phyloP scores from a whole-genome alignment of 805 yeast genomes.

The Wickerhamomyces alni region DNA sequence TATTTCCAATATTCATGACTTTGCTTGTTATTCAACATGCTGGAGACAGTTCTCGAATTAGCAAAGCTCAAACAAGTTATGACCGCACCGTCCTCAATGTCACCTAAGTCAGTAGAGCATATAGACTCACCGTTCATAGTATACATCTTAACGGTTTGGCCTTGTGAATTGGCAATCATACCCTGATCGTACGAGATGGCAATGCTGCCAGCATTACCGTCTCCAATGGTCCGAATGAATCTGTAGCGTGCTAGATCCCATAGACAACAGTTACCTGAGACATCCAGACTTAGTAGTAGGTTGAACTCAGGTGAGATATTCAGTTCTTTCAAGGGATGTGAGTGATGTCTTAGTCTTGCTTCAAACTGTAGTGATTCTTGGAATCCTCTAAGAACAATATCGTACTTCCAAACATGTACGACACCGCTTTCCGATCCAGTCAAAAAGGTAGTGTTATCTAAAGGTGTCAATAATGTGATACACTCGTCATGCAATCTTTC shows the following conservation, averaged over 20 bases:
- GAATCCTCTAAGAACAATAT: conserved; percentile 11
- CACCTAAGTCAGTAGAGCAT: conserved; percentile 15
- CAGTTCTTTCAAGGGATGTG: conserved; percentile 38
- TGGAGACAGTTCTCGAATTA: conserved; percentile 20
- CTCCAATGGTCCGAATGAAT: conserved; percentile 34
- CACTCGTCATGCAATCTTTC: conserved; percentile 26
- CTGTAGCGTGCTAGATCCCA: conserved; percentile 61
- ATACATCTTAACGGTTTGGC: conserved; percentile 28
- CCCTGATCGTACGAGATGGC: conserved; percentile 54
- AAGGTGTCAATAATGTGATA: conserved; percentile 23
- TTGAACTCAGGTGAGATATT: conserved; percentile 47
- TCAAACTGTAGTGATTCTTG: conserved; percentile 32
- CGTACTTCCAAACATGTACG: conserved; percentile 48
- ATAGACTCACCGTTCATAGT: conserved; percentile 51
- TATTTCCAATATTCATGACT: conserved; percentile 35
- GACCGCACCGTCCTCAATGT: conserved; percentile 8
- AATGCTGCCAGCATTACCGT: conserved; percentile 22
- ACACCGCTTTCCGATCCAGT: conserved; percentile 50
- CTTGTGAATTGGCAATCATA: conserved; percentile 33
- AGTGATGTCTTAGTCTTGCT: conserved; percentile 53
- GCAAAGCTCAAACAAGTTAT: conserved; percentile 25
- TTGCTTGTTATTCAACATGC: conserved; percentile 20
- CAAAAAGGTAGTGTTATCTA: conserved; percentile 23
- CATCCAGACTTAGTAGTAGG: conserved; percentile 48
- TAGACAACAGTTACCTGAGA: conserved; percentile 44